Percentiles rank a stretch among this genome's conserved stretches.
Evolutionary conservation across 148 eudicot genomes (phyloP).

Genomic region (Fallopia convolvulus): DNA sequence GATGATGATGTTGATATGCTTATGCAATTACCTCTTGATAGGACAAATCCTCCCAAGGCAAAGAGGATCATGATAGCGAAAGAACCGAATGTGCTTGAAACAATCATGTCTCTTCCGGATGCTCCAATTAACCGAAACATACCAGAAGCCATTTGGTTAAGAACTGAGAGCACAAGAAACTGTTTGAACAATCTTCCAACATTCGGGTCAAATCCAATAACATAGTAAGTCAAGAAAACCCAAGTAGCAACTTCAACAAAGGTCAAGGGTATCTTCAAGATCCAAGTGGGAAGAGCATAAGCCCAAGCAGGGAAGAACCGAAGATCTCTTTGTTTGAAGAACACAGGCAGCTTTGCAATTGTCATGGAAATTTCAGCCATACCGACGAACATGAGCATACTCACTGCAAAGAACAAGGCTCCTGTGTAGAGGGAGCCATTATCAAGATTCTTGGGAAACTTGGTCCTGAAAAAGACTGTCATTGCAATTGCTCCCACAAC

Average conservation of each 20-base stretch:
- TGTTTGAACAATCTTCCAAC: slow-evolving; percentile 54
- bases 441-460: slow-evolving; percentile 29
- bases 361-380: slow-evolving; percentile 62
- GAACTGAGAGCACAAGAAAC: slow-evolving; percentile 39
- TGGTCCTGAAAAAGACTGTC: slow-evolving; percentile 67
- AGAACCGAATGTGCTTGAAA: slow-evolving; percentile 58
- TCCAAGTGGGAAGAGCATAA: slow-evolving; percentile 64
- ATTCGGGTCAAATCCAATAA: slow-evolving; percentile 68
- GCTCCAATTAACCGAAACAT: slow-evolving; percentile 52
- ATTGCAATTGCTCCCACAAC: slow-evolving; percentile 36
- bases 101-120: slow-evolving; percentile 46
- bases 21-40: slow-evolving; percentile 46
- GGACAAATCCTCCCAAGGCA: slow-evolving; percentile 55
- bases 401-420: slow-evolving; percentile 40
- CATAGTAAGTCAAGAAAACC: slow-evolving; percentile 50
- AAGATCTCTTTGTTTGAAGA: slow-evolving; percentile 62
- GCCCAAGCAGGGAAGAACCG: slow-evolving; percentile 75
- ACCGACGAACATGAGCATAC: slow-evolving; percentile 44
- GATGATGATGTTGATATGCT: too few relatives aligned
- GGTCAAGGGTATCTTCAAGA: slow-evolving; percentile 56
- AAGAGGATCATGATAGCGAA: slow-evolving; percentile 38
- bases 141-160: slow-evolving; percentile 50
- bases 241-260: slow-evolving; percentile 40
- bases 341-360: slow-evolving; percentile 64
- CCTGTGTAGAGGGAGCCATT: slow-evolving; percentile 50